Evolutionary conservation across 352 stramenopile genomes (phyloP), one percentile per base, ranked within the genome.

Genomic region (Plasmopara muralis): DNA sequence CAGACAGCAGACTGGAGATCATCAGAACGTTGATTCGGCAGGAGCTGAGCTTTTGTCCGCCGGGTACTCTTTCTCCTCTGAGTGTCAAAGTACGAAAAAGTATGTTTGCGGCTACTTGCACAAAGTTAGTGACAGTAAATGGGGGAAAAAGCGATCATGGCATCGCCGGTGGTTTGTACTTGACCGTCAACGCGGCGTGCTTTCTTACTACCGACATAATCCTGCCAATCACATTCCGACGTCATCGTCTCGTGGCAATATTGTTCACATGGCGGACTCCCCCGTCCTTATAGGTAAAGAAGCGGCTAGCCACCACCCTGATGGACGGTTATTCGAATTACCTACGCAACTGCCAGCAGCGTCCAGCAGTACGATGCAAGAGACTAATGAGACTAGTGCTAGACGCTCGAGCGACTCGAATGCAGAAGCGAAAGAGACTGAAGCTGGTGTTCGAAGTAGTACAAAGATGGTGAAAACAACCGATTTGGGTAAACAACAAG

Each of bases 121-220:
- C 66, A 93, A 93, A 58, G 79, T 93, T 29, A 90, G 80, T 46
- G 83, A 93, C 51, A 80, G 80, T 45, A 93, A 91, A 47, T 91
- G 80, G 77, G 74, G 77, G 0, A 72, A 91, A 46, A 72, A 93
- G 50, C 73, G 80, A 0, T 85, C 78, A 31, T 93, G 83, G 83
- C 80, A 93, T 54, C 74, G 77, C n/a, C 65, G 83, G 37, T 93
- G 83, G 83, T 93, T 93, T 31, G 83, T 93, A 18, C 66, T 93
- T 9, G 83, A 93, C 47, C 64, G 80, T 6, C 80, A 87, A 41
- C 67, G 72, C 2, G 77, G 83, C 3, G 50, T 93, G 0, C 67
- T 93, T 29, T 90, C 83, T 6, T 93, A 93, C 43, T 93, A 93
- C 46, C 71, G 82, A 9, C 65, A 84, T 48, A 93, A 93, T 43